Evolutionary conservation across 139 green algal genomes (phyloP).

Genomic region (Chlamydomonas sp.): DNA sequence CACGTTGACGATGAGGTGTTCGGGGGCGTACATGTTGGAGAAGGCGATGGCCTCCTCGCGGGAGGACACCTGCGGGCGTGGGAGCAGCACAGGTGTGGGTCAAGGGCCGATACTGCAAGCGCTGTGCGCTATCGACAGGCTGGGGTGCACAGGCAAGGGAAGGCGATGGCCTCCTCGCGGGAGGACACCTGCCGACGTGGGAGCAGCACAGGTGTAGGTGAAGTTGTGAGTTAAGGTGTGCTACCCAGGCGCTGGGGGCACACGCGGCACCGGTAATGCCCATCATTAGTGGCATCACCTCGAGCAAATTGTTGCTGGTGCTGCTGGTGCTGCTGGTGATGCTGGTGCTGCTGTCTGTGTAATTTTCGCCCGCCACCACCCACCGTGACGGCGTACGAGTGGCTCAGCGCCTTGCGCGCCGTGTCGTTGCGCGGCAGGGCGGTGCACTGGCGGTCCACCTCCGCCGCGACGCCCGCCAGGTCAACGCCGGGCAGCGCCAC

Average conservation of each 20-base stretch:
- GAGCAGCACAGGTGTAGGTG: not conserved
- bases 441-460: slow-evolving; percentile 86
- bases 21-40: slow-evolving; percentile 95
- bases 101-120: not conserved
- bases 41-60: slow-evolving; percentile 84
- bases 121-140: no score
- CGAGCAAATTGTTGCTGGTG: no score
- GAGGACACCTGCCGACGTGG: slow-evolving; percentile 43
- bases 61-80: slow-evolving; percentile 44
- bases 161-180: slow-evolving; percentile 78
- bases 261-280: no score
- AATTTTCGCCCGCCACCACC: not conserved
- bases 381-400: slow-evolving; percentile 87
- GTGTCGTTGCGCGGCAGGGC: slow-evolving; percentile 88
- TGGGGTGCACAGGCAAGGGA: slow-evolving; percentile 96
- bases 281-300: no score
- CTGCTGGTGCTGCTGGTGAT: no score
- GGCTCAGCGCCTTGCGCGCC: slow-evolving; percentile 86
- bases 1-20: slow-evolving; percentile 98
- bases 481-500: slow-evolving; percentile 91
- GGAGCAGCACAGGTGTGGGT: not conserved
- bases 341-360: not conserved
- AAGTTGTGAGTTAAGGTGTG: not conserved
- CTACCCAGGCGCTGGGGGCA: slow-evolving; percentile 54
- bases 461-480: slow-evolving; percentile 77